phyloP scores from a whole-genome alignment of 192 early-diverging fungal genomes.

The Rhizophagus prolifer region DNA sequence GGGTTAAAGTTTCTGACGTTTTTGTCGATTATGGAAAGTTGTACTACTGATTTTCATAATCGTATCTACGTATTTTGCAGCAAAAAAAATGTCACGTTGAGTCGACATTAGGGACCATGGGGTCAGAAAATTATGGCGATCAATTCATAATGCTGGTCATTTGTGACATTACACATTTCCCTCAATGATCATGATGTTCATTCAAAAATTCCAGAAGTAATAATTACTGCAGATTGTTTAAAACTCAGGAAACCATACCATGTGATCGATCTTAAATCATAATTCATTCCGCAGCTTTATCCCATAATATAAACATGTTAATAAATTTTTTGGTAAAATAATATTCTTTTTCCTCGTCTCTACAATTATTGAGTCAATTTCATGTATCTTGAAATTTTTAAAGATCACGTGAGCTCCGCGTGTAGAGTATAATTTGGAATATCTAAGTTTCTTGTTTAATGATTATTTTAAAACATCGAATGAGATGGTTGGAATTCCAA shows the following conservation, averaged over 20 bases:
- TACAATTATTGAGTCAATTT: conserved; percentile 8
- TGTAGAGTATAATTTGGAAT: conserved; percentile 14
- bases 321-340: not conserved
- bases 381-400: conserved; percentile 6
- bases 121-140: not conserved
- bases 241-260: not conserved
- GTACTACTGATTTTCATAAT: not conserved
- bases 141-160: not conserved
- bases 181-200: too few species aligned
- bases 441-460: not conserved
- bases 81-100: too few species aligned
- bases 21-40: not conserved
- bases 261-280: not conserved
- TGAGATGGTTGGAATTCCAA: conserved; percentile 8
- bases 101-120: too few species aligned
- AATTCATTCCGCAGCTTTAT: not conserved
- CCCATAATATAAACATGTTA: not conserved
- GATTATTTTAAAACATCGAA: not conserved
- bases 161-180: too few species aligned
- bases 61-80: not conserved
- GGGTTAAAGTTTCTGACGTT: not conserved
- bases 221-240: too few species aligned
- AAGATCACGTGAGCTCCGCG: conserved; percentile 19
- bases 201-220: too few species aligned
- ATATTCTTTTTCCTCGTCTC: not conserved